A percentile compares a stretch with the other conserved stretches of the same genome.
These are phyloP conservation scores for Gossypioides kirkii DNA, from an alignment of 345 rosid genomes.

Conservation along the genomic window DNA sequence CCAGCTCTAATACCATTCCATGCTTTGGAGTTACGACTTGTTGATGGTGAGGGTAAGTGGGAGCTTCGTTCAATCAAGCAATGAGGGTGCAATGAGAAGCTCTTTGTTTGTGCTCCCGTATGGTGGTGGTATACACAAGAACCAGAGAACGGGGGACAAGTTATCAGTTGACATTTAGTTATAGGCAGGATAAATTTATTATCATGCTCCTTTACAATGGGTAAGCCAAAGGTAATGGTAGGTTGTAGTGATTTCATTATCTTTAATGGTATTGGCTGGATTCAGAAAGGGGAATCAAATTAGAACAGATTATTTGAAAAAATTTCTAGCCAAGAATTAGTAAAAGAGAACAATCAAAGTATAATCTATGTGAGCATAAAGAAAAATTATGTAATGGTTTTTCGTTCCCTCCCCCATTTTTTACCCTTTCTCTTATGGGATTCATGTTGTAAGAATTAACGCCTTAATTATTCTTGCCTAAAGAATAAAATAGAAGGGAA, in stretches of 20 bases:
- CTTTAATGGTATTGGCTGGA: too few species aligned
- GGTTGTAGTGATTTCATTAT: background rate
- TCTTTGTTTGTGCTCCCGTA: background rate
- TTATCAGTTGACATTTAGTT: background rate
- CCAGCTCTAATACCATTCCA: conserved; percentile 94
- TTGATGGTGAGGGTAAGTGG: conserved; percentile 97
- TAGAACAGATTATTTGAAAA: background rate
- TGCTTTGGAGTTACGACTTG: conserved; percentile 67
- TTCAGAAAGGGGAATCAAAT: background rate
- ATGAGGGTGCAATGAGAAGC: conserved; percentile 19
- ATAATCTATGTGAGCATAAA: conserved; percentile 9
- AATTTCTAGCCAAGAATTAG: background rate
- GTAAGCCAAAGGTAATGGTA: background rate
- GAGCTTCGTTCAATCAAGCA: conserved; percentile 70
- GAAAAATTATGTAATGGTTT: conserved; percentile 20
- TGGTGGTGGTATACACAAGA: background rate
- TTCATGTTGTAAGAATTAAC: conserved; percentile 25
- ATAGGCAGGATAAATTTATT: background rate
- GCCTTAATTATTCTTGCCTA: conserved; percentile 10
- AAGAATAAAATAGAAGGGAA: conserved; percentile 21
- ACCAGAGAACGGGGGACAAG: background rate
- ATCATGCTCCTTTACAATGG: background rate
- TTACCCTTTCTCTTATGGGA: background rate
- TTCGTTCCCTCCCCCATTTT: background rate
- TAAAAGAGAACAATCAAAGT: background rate